These are phyloP conservation scores for Cardiospermum halicacabum DNA, from an alignment of 345 rosid species.

Conservation along the genomic window DNA sequence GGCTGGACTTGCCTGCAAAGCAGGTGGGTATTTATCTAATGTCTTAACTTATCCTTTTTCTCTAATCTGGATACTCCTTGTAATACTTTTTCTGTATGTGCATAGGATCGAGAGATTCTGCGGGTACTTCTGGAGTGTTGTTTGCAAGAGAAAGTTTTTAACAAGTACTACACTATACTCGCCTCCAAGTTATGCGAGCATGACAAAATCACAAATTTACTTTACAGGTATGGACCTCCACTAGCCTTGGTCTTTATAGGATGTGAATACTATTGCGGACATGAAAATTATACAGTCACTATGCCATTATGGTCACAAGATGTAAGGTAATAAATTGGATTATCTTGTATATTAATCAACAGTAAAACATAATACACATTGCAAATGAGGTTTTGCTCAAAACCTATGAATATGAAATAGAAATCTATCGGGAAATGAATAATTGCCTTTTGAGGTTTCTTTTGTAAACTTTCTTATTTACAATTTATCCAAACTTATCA, in stretches of 20 bases:
- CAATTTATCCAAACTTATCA: too few relatives aligned
- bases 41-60: background rate
- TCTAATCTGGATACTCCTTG: background rate
- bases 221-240: constrained; percentile 50
- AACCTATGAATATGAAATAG: background rate
- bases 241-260: background rate
- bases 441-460: background rate
- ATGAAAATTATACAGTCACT: background rate
- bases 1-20: constrained; percentile 78
- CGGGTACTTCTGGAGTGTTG: constrained; percentile 88
- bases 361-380: background rate
- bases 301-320: background rate
- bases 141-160: constrained; percentile 79
- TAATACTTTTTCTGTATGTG: background rate
- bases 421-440: background rate
- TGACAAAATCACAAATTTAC: constrained; percentile 89
- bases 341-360: background rate
- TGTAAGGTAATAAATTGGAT: background rate
- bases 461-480: too few relatives aligned
- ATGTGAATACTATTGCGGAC: background rate
- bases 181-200: constrained; percentile 82
- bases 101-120: constrained; percentile 88
- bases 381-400: background rate
- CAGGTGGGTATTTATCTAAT: constrained; percentile 39
- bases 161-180: constrained; percentile 73